These are phyloP conservation scores for Coccomyxa sp. DNA, from an alignment of 139 green algal species.

Conservation along the genomic window DNA sequence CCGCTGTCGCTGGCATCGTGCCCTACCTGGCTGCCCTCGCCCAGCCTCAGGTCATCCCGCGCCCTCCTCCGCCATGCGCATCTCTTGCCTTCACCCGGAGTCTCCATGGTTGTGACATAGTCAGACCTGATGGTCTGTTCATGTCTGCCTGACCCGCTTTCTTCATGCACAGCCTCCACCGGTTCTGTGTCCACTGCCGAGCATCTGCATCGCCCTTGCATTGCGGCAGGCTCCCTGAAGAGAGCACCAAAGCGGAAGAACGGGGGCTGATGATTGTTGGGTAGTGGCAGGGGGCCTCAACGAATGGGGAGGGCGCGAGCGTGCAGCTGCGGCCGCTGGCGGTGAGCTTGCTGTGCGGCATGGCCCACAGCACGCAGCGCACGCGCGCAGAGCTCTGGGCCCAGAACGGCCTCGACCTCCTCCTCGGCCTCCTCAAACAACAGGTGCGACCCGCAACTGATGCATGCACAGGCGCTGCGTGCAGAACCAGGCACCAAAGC, in stretches of 20 bases:
- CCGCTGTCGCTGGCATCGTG: conserved; percentile 48
- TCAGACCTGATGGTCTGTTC: too few relatives aligned
- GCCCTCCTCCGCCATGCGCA: background rate
- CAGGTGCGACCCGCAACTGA: conserved; percentile 11
- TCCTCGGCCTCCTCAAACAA: conserved; percentile 64
- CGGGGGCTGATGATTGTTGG: background rate
- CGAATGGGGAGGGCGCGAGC: background rate
- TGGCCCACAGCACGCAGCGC: conserved; percentile 49
- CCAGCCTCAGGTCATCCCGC: background rate
- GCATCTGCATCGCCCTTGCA: too few relatives aligned
- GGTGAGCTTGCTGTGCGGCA: conserved; percentile 60
- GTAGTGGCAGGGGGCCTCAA: background rate
- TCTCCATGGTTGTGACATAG: too few relatives aligned
- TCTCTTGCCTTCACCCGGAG: background rate
- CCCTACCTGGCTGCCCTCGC: conserved; percentile 51
- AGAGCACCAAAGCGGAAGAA: background rate
- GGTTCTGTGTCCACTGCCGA: too few relatives aligned
- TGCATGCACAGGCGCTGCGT: background rate
- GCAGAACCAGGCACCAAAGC: too few relatives aligned
- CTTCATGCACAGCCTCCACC: too few relatives aligned
- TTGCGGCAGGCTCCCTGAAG: background rate
- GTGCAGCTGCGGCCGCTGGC: conserved; percentile 32
- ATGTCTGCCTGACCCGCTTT: too few relatives aligned
- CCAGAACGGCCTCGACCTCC: conserved; percentile 53
- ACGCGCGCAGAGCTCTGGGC: conserved; percentile 56